A percentile compares a stretch with the other conserved stretches of the same genome.
phyloP scores from a whole-genome alignment of 1,284 basidiomycete species.

The Ceratobasidium sp. region DNA sequence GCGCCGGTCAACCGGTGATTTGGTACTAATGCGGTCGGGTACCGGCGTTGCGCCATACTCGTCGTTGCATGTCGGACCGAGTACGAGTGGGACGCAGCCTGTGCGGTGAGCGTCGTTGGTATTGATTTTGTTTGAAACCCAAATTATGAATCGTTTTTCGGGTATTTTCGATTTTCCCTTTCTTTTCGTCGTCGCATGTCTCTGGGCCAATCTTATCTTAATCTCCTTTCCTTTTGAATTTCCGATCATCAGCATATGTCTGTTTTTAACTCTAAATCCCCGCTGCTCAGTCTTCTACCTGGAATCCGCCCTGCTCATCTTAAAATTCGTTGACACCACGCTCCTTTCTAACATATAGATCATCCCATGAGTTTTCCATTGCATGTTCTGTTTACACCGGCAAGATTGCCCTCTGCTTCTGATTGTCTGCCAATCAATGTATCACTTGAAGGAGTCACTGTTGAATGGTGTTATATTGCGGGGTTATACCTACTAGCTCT shows the following conservation, averaged over 20 bases:
- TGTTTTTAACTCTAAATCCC: background rate
- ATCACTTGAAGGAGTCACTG: conserved; percentile 1
- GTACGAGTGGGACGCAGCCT: conserved; percentile 22
- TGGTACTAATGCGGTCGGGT: conserved; percentile 33
- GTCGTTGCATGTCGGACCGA: conserved; percentile 3
- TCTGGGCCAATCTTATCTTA: background rate
- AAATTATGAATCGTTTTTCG: background rate
- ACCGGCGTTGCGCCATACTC: background rate
- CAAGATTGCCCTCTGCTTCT: background rate
- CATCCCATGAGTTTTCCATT: conserved; percentile 19
- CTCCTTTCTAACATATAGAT: background rate
- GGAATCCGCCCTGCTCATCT: conserved; percentile 23
- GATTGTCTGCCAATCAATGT: conserved; percentile 18
- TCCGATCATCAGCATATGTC: background rate
- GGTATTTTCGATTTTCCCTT: background rate
- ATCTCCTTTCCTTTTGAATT: background rate
- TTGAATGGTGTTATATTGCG: background rate
- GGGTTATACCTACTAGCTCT: too few species aligned
- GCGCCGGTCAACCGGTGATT: conserved; percentile 29
- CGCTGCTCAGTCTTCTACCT: conserved; percentile 12
- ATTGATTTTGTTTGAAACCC: background rate
- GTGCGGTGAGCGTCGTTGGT: conserved; percentile 4
- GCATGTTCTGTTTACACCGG: background rate
- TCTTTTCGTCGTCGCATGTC: background rate
- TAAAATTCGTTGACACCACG: background rate